Percentiles rank a stretch among this genome's conserved stretches.
Evolutionary conservation across 139 green algal genomes (phyloP).

Genomic region (Volvox reticuliferus): DNA sequence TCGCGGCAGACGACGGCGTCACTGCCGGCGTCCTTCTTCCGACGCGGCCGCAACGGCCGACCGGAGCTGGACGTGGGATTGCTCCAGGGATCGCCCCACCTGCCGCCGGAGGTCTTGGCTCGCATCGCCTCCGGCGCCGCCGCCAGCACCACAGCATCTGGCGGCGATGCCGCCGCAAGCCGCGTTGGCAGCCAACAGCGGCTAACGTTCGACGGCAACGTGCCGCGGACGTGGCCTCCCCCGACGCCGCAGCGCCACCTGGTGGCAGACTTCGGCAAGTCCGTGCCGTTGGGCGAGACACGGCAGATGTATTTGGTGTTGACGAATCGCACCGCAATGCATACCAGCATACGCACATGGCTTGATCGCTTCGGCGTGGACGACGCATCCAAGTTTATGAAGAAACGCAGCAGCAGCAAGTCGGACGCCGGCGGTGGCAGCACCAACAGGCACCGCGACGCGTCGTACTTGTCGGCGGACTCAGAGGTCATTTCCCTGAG

Average conservation of each 20-base stretch:
- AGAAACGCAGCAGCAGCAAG: neutral
- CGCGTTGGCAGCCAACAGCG: neutral
- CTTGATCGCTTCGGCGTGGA: constrained; percentile 62
- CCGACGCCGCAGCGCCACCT: constrained; percentile 36
- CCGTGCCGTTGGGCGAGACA: constrained; percentile 59
- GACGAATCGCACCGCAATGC: constrained; percentile 58
- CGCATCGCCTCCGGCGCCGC: constrained; percentile 1
- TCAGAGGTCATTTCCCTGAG: neutral
- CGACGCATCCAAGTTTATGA: constrained; percentile 45
- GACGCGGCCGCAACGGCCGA: neutral
- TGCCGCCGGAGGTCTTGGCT: constrained; percentile 49
- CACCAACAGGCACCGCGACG: neutral
- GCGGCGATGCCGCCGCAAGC: neutral
- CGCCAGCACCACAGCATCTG: neutral
- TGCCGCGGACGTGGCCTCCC: constrained; percentile 8
- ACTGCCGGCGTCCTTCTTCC: constrained; percentile 5
- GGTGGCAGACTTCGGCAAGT: constrained; percentile 54
- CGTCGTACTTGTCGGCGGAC: neutral
- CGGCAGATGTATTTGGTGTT: constrained; percentile 62
- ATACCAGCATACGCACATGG: constrained; percentile 51
- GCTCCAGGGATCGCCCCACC: constrained; percentile 51
- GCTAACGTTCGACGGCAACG: neutral
- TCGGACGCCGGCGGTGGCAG: neutral
- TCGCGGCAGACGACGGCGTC: neutral
- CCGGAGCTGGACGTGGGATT: constrained; percentile 46